Evolutionary conservation across 2,329 filamentous ascomycete genomes (phyloP).

Genomic region (Fusarium sp.): DNA sequence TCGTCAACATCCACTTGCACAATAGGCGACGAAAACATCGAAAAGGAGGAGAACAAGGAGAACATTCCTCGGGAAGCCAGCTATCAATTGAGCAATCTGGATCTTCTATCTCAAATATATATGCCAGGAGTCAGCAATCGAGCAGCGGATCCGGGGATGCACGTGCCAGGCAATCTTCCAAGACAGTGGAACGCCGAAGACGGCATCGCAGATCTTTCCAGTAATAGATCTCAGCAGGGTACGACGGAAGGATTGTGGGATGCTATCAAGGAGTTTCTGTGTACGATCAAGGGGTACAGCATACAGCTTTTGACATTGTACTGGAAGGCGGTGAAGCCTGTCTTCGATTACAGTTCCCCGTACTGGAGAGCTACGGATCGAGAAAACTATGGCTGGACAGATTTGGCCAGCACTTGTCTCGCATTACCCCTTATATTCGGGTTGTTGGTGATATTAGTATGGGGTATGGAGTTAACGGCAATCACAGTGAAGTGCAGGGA

Average conservation of each 20-base stretch:
- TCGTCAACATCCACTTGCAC: constrained; percentile 43
- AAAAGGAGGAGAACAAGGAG: neutral
- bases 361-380: constrained; percentile 45
- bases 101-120: neutral
- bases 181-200: constrained; percentile 37
- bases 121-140: neutral
- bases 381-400: constrained; percentile 36
- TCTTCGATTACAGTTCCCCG: constrained; percentile 51
- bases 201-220: constrained; percentile 46
- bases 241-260: constrained; percentile 14
- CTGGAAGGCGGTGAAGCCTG: constrained; percentile 50
- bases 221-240: neutral
- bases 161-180: constrained; percentile 44
- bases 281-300: constrained; percentile 1
- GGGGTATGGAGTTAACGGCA: constrained; percentile 40
- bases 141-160: constrained; percentile 15
- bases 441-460: constrained; percentile 35
- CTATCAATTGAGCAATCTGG: neutral
- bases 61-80: neutral
- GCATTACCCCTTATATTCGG: constrained; percentile 42
- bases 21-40: neutral
- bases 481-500: constrained; percentile 28
- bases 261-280: constrained; percentile 13
- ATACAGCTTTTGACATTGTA: constrained; percentile 43
- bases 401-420: constrained; percentile 40